Evolutionary conservation across 345 rosid species (phyloP), one percentile per base, ranked within the genome.

Genomic region (Eucalyptus leucophloia): DNA sequence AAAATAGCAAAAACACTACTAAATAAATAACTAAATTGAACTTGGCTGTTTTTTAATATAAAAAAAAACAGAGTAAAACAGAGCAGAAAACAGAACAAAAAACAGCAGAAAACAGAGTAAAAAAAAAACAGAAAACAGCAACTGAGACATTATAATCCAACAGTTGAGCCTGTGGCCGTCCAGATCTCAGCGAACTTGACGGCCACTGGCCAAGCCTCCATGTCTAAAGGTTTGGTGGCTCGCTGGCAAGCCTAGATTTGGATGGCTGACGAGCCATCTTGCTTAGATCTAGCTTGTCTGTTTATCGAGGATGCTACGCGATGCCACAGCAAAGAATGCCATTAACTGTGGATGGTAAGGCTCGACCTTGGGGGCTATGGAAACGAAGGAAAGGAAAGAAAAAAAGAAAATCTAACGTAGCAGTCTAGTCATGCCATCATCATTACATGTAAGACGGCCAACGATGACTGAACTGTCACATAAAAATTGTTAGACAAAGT

Each of bases 321-420:
- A 2, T 60, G 69, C 32, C 15, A 0, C 17, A 28, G 69, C 17
- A 26, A 60, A 28, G 69, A 60, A 28, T 28, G 32, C 34, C 69
- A 28, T 0, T 28, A 3, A 28, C 9, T 60, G 69, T 12, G 32
- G 67, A 28, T 28, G 34, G 67, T 28, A 58, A 26, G 65, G 7
- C 65, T 0, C 6, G 65, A 26, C 65, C 65, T 58, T 24, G 15
- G 65, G 54, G 54, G 56, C 56, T 53, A 53, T 19, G 56, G 56
- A 53, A 53, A 53, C 0, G 24, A 51, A 1, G 56, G 56, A 53
- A 0, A 53, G 56, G 0, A 53, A 53, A 19, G 4, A 7, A 51
- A 51, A 51, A 18, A 51, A 3, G 24, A 53, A 19, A 53, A 53
- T 53, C 24, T 53, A 0, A 53, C 0, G 56, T 7, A 53, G 56